A percentile compares a stretch with the other conserved stretches of the same genome.
phyloP scores from a whole-genome alignment of 495 filamentous ascomycete genomes.

The Hypoxylon perforatum region DNA sequence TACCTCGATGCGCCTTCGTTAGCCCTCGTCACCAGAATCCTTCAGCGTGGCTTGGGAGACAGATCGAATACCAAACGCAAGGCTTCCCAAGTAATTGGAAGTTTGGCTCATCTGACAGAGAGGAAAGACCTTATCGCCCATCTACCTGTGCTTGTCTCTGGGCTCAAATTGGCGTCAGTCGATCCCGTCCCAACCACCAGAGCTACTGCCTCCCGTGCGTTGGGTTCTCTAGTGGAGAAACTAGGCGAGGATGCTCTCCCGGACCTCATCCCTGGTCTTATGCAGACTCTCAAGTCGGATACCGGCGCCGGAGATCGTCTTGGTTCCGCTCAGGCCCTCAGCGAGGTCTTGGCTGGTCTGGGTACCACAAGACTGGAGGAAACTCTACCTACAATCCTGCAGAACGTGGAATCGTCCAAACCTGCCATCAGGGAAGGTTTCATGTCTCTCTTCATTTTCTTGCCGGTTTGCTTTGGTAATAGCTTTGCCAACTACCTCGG shows the following conservation, averaged over 20 bases:
- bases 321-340: conserved; percentile 95
- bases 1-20: conserved; percentile 96
- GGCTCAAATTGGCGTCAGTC: conserved; percentile 86
- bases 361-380: conserved; percentile 93
- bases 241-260: conserved; percentile 96
- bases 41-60: conserved; percentile 91
- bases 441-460: conserved; percentile 99
- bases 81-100: conserved; percentile 95
- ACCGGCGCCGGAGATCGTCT: conserved; percentile 94
- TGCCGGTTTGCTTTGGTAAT: conserved; percentile 98
- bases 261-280: conserved; percentile 96
- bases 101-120: conserved; percentile 95
- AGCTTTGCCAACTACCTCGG: conserved; percentile 96
- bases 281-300: conserved; percentile 96
- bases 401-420: conserved; percentile 94
- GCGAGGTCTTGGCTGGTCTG: conserved; percentile 94
- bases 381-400: conserved; percentile 93
- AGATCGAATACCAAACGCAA: conserved; percentile 95
- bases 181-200: conserved; percentile 97
- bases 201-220: conserved; percentile 93
- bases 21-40: conserved; percentile 91
- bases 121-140: conserved; percentile 92
- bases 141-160: conserved; percentile 91
- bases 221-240: conserved; percentile 96
- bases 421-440: conserved; percentile 93